Base-by-base conservation (phyloP, 2,329 filamentous ascomycete genomes). In the Hyphodiscus sp. region DNA sequence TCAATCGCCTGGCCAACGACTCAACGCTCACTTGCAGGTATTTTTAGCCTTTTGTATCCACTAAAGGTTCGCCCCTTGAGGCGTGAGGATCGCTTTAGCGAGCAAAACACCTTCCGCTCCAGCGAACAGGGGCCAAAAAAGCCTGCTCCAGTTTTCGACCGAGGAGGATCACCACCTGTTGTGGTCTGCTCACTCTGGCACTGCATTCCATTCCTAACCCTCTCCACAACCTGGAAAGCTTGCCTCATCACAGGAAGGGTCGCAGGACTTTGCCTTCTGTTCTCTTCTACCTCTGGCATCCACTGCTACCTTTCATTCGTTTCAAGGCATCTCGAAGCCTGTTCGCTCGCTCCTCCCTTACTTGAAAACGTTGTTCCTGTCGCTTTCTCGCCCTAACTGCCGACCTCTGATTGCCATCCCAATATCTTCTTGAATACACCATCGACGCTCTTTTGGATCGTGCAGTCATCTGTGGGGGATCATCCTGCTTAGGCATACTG, bases 291-390 rank as follows among this genome's bases (percentile, higher is more conserved):
- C 43, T 26, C 23, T 46, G 46, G 47, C 51, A 29, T 45, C 49
- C 38, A 18, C 29, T 41, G 20, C 50, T 47, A 52, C 30, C 55
- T 50, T 52, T 49, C 54, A 49, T 45, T 59, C 57, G 57, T 54
- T 59, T 53, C 20, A 49, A 41, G 52, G 44, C 54, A 54, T 47
- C 52, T 41, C 41, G 42, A 53, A 49, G 52, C 50, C 56, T 33
- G 43, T 56, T 33, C 56, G 45, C 43, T 58, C 51, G 53, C 53
- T 58, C 48, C 41, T 56, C 26, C 33, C 50, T 4, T 53, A 50
- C 44, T 54, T 50, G 51, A 53, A 51, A 54, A 49, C 20, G 48
- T 41, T 10, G 30, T 45, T 41, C 19, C 46, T 38, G 29, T 50
- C 29, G 16, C 42, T 50, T 50, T 16, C 19, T 33, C 30, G 44